Evolutionary conservation across 2,329 filamentous ascomycete species (phyloP), one percentile per base, ranked within the genome.

Genomic region (Aspergillus hortae): DNA sequence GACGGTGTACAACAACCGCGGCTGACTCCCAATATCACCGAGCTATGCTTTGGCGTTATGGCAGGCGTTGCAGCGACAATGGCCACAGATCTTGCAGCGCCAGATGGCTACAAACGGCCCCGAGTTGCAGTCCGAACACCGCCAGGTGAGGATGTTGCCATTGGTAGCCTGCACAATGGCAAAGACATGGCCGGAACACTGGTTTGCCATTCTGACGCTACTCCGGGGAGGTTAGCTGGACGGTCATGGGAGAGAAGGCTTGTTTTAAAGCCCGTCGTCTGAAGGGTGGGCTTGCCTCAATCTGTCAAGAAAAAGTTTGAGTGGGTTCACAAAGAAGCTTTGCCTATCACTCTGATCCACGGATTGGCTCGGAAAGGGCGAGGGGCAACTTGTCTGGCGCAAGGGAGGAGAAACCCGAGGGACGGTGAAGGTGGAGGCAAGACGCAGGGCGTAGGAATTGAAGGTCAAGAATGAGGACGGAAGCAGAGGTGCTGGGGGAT

Each of bases 141-240:
- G 67, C 71, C 71, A 74, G 46, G 68, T 70, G 49, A 74, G 61
- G 53, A 74, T 73, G 49, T 72, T 74, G 42, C 71, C 71, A 55
- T 74, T 73, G 43, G 68, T 69, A 10, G 67, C 63, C 56, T 74
- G 71, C 33, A 73, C 60, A 49, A 74, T 72, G 49, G 62, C 65
- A 51, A 73, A 73, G 33, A 61, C 54, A 51, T 74, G 71, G 46
- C 68, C 67, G 46, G 68, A 70, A 51, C 68, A 72, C 49, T 71
- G 69, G 56, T 71, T 72, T 51, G 69, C 70, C 69, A 73, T 73
- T 47, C 25, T 61, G 53, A 43, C 33, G 46, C 46, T 56, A 47
- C 53, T 23, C 46, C 49, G 27, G 25, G 25, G 35, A 12, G 35
- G 17, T 36, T 21, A 46, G 35, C 17, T 42, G 44, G 25, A 11